Evolutionary conservation across 371 early-diverging fungal species (phyloP), one percentile per base, ranked within the genome.

Genomic region (Apophysomyces variabilis): DNA sequence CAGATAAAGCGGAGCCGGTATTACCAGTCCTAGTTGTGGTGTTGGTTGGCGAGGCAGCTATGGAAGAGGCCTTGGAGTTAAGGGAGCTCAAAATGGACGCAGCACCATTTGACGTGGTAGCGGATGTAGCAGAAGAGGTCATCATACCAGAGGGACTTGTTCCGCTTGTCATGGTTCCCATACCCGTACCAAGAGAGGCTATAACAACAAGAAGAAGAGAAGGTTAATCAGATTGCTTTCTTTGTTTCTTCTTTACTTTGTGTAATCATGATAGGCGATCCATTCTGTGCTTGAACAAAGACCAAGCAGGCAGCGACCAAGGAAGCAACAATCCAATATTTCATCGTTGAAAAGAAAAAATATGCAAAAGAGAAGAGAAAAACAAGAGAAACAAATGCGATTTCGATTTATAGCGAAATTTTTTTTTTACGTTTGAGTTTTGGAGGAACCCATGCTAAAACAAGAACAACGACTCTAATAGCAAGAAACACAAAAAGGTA

Each of bases 51-150:
- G 5, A 5, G 11, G 21, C 54, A 5, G 54, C 54, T 0, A 50
- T 50, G 54, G 54, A 50, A 21, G 54, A 50, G 16, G 54, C 54
- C 21, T 50, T 50, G 9, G 54, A 50, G 54, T 50, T 50, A 9
- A 50, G 21, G 7, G 54, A 50, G 7, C 54, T 50, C 18, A 50
- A 21, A 32, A 50, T 50, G 21, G 21, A 16, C 5, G 21, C 54
- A 21, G 21, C 54, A 16, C 21, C 11, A 11, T 8, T 50, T 3
- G 54, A 50, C 21, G 54, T 6, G 8, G 54, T 50, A 11, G 21
- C 5, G 18, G 54, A 50, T 21, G 54, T 21, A 4, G 21, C 16
- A 9, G 54, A 6, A 5, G 21, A 21, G 5, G 54, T 18, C 54
- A 47, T 47, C 18, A 16, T 50, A 11, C 21, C 1, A 3, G 54